phyloP scores from a whole-genome alignment of 2,329 filamentous ascomycete species.

The Ceratocystis harringtonii region DNA sequence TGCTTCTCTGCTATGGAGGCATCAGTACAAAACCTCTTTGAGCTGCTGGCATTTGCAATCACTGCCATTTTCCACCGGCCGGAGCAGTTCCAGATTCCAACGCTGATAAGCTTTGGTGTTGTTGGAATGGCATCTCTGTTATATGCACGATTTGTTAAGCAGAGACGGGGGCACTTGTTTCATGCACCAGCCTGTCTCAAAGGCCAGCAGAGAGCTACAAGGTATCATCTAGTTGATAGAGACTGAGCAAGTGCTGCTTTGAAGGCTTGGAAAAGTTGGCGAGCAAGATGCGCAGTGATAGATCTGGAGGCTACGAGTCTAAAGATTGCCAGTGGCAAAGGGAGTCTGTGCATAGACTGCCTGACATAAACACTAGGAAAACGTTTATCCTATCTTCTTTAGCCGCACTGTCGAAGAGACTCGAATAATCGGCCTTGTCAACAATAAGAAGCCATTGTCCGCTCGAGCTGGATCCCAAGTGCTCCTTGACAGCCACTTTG shows the following conservation, averaged over 20 bases:
- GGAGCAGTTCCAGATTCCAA: constrained; percentile 49
- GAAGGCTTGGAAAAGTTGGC: too few species aligned
- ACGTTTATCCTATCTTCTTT: constrained; percentile 6
- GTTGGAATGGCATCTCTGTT: constrained; percentile 26
- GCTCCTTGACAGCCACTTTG: constrained; percentile 12
- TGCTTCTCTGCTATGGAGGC: constrained; percentile 55
- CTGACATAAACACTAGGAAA: constrained; percentile 19
- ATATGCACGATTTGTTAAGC: constrained; percentile 24
- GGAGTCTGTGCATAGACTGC: too few species aligned
- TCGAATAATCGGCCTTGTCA: constrained; percentile 21
- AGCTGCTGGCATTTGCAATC: constrained; percentile 48
- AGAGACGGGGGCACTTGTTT: constrained; percentile 25
- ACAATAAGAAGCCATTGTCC: constrained; percentile 21
- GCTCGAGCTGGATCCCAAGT: constrained; percentile 18
- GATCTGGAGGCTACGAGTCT: too few species aligned
- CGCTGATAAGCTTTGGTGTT: constrained; percentile 41
- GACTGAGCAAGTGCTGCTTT: too few species aligned
- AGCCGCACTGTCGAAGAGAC: neutral
- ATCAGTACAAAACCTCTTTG: constrained; percentile 53
- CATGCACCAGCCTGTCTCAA: constrained; percentile 20
- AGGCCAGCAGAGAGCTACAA: neutral
- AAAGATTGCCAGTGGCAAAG: too few species aligned
- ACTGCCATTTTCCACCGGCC: constrained; percentile 52
- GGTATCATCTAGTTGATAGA: neutral
- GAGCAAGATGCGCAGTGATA: too few species aligned